Evolutionary conservation across 345 rosid genomes (phyloP).

Genomic region (Xanthoceras sorbifolium): DNA sequence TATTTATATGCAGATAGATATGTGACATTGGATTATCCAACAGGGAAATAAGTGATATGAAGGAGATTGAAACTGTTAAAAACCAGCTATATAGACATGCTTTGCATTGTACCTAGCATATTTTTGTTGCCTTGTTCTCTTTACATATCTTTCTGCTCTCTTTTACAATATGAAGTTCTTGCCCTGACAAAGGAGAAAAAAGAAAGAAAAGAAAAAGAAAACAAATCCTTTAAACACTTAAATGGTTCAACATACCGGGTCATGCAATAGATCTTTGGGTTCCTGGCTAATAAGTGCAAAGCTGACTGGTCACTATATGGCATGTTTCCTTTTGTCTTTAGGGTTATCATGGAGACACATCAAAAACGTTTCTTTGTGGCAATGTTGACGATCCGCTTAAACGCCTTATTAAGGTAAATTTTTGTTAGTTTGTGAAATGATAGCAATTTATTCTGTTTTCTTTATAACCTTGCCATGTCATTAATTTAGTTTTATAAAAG

Average conservation of each 20-base stretch:
- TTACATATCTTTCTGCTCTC: not conserved
- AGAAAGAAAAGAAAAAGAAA: not conserved
- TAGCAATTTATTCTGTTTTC: not conserved
- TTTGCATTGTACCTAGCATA: not conserved
- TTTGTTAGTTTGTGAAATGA: conserved; percentile 1
- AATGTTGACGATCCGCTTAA: conserved; percentile 52
- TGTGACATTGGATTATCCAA: not conserved
- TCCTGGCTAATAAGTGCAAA: conserved; percentile 3
- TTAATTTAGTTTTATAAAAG: not conserved
- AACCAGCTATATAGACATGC: not conserved
- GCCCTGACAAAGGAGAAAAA: not conserved
- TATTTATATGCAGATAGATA: not conserved
- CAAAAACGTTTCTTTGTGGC: conserved; percentile 85
- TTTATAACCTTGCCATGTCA: not conserved
- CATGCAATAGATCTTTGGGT: not conserved
- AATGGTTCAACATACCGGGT: not conserved
- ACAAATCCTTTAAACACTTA: not conserved
- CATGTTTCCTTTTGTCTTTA: conserved; percentile 31
- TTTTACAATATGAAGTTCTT: not conserved
- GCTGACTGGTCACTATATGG: conserved; percentile 13
- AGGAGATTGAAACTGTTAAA: not conserved
- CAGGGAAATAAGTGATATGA: not conserved
- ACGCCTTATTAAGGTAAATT: conserved; percentile 67
- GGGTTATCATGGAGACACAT: conserved; percentile 99
- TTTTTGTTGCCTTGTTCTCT: not conserved